phyloP scores from a whole-genome alignment of 108 stramenopile species.

The Craspedostauros australis region DNA sequence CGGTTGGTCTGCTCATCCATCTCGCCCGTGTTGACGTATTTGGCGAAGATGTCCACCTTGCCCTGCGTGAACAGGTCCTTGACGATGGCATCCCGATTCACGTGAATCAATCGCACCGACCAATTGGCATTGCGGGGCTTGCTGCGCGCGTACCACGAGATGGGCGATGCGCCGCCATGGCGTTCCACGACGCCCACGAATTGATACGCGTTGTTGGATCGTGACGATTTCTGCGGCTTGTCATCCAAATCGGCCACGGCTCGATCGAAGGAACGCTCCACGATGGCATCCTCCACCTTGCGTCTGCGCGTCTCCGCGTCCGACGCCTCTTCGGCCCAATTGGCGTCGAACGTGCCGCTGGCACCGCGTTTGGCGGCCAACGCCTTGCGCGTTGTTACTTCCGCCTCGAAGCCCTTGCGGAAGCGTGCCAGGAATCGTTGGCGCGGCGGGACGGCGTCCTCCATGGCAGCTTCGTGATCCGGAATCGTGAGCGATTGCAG shows the following conservation, averaged over 20 bases:
- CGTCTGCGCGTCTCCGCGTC: constrained; percentile 25
- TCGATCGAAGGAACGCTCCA: constrained; percentile 61
- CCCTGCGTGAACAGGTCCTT: constrained; percentile 73
- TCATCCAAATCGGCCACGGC: constrained; percentile 42
- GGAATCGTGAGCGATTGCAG: constrained; percentile 69
- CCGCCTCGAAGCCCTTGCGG: constrained; percentile 61
- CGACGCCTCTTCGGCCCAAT: constrained; percentile 53
- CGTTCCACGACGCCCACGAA: constrained; percentile 74
- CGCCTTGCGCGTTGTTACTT: constrained; percentile 40
- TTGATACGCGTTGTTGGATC: constrained; percentile 39
- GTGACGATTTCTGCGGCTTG: constrained; percentile 1
- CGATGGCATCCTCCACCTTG: constrained; percentile 31
- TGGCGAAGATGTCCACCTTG: constrained; percentile 75
- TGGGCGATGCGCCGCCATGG: constrained; percentile 18
- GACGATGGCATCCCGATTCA: constrained; percentile 76
- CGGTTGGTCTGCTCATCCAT: constrained; percentile 21
- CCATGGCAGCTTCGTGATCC: constrained; percentile 20
- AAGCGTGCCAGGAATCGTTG: constrained; percentile 47
- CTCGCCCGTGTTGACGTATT: constrained; percentile 62
- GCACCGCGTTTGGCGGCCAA: constrained; percentile 32
- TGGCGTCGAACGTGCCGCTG: constrained; percentile 8
- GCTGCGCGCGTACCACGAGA: constrained; percentile 74
- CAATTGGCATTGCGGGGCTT: constrained; percentile 72
- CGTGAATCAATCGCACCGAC: constrained; percentile 76
- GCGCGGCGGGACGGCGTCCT: constrained; percentile 30